phyloP scores from a whole-genome alignment of 2,329 filamentous ascomycete genomes.

The Talaromyces albobiverticillius region DNA sequence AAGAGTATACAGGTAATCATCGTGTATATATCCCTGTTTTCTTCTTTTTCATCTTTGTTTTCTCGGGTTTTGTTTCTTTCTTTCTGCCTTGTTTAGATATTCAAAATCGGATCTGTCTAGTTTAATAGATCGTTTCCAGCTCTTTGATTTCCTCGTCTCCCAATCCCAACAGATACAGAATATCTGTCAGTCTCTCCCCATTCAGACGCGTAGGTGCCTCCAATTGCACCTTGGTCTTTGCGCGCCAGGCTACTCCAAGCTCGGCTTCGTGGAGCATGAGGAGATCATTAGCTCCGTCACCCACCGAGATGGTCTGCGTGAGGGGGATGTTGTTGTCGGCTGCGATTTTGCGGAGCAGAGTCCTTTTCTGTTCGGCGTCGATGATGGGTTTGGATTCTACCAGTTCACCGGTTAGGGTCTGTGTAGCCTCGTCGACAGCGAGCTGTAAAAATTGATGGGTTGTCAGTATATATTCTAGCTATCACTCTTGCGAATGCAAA shows the following conservation, averaged over 20 bases:
- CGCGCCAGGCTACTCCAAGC: constrained; percentile 62
- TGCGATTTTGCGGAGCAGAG: constrained; percentile 55
- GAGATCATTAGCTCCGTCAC: constrained; percentile 65
- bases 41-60: neutral
- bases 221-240: constrained; percentile 62
- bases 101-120: neutral
- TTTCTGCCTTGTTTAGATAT: neutral
- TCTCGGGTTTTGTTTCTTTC: neutral
- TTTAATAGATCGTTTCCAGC: constrained; percentile 23
- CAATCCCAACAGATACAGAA: constrained; percentile 58
- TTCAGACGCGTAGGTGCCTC: constrained; percentile 61
- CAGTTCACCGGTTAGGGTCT: constrained; percentile 57
- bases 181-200: constrained; percentile 54
- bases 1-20: neutral
- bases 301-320: constrained; percentile 57
- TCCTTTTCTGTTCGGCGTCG: constrained; percentile 57
- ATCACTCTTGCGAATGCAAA: too few species aligned
- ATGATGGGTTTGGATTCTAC: constrained; percentile 55
- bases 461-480: constrained; percentile 3
- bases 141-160: constrained; percentile 49
- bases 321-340: constrained; percentile 53
- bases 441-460: constrained; percentile 32
- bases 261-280: constrained; percentile 63
- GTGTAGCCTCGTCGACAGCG: constrained; percentile 45
- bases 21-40: neutral